phyloP scores from a whole-genome alignment of 2,329 filamentous ascomycete genomes.

The Trichoderma sp. region DNA sequence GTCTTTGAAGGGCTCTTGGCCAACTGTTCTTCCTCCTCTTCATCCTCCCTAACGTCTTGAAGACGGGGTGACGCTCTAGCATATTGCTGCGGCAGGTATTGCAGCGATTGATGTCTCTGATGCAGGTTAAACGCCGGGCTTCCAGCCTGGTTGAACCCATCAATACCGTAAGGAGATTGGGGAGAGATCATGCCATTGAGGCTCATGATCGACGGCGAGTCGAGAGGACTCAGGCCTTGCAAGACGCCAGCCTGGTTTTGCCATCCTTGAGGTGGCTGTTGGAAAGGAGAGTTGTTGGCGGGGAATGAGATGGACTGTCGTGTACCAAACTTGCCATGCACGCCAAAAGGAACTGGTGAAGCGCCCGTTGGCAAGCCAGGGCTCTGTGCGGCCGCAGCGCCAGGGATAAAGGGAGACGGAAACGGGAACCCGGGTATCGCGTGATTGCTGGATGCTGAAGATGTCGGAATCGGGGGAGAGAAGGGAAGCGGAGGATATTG shows the following conservation, averaged over 20 bases:
- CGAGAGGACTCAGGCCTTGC: conserved; percentile 52
- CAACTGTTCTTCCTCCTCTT: conserved; percentile 63
- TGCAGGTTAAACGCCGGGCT: conserved; percentile 46
- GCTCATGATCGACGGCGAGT: conserved; percentile 61
- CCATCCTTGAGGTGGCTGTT: conserved; percentile 58
- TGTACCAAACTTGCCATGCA: conserved; percentile 60
- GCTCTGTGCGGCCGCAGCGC: conserved; percentile 59
- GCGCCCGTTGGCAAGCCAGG: conserved; percentile 62
- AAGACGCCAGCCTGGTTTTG: conserved; percentile 55
- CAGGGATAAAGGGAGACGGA: conserved; percentile 56
- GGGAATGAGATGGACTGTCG: conserved; percentile 70
- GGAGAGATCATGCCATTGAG: conserved; percentile 60
- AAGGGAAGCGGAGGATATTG: conserved; percentile 75
- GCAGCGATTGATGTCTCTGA: conserved; percentile 58
- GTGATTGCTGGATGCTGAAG: conserved; percentile 72
- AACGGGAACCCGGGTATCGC: conserved; percentile 54
- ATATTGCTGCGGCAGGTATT: conserved; percentile 55
- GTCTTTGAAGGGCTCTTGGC: conserved; percentile 54
- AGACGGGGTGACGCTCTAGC: conserved; percentile 59
- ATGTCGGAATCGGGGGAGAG: conserved; percentile 78
- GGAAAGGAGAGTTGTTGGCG: conserved; percentile 62
- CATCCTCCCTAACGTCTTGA: conserved; percentile 71
- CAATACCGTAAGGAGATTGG: conserved; percentile 58
- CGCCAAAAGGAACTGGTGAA: conserved; percentile 69
- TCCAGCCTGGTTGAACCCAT: conserved; percentile 44